These are phyloP conservation scores for Starmerella riodocensis DNA, from an alignment of 805 yeast species.

Conservation along the genomic window DNA sequence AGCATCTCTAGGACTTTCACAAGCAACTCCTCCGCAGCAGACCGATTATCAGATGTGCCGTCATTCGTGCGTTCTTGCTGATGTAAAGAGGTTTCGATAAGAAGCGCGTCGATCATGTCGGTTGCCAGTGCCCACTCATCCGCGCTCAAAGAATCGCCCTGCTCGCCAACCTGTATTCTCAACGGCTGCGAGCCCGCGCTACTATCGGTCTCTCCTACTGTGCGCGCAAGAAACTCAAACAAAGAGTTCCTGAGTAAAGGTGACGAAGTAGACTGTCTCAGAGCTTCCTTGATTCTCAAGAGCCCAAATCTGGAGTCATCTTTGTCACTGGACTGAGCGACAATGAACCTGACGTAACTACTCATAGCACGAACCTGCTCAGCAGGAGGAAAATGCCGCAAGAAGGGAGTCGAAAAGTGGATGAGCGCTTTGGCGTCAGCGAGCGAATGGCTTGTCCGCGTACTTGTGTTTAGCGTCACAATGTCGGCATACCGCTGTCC, in stretches of 20 bases:
- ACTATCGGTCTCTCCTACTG: constrained; percentile 31
- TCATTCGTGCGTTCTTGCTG: neutral
- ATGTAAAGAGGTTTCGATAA: constrained; percentile 28
- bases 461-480: constrained; percentile 1
- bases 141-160: constrained; percentile 2
- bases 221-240: constrained; percentile 43
- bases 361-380: constrained; percentile 36
- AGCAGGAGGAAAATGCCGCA: constrained; percentile 50
- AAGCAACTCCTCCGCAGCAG: constrained; percentile 37
- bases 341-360: constrained; percentile 19
- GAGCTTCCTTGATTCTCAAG: constrained; percentile 25
- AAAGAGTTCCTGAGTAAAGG: constrained; percentile 30
- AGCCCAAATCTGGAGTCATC: constrained; percentile 39
- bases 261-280: constrained; percentile 3
- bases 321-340: constrained; percentile 11
- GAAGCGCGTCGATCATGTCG: constrained; percentile 20
- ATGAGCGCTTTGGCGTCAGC: constrained; percentile 54
- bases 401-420: constrained; percentile 60
- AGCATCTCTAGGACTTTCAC: constrained; percentile 52
- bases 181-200: constrained; percentile 35
- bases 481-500: constrained; percentile 62
- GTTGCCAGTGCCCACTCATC: constrained; percentile 19
- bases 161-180: constrained; percentile 36
- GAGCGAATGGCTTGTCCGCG: constrained; percentile 30
- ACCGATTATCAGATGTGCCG: neutral